Conservation (phyloP, 192 early-diverging fungal genomes). For the Gryganskiella cystojenkinii region DNA sequence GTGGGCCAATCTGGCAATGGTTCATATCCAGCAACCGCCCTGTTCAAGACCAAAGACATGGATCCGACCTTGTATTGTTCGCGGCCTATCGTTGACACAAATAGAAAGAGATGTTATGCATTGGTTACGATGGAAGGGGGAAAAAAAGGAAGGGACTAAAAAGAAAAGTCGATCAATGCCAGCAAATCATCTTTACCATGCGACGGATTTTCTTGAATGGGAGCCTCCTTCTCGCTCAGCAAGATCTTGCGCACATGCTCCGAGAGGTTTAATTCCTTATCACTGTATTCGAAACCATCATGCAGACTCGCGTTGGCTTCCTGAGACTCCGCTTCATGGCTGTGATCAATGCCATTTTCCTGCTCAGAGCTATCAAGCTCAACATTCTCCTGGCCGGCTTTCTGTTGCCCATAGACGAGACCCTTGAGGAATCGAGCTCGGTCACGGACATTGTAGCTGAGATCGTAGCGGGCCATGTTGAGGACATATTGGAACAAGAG, state of each 20-base stretch:
- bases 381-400: neutral
- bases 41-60: conserved; percentile 71
- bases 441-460: conserved; percentile 91
- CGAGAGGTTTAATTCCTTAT: conserved; percentile 51
- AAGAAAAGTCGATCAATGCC: too few species aligned
- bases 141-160: too few species aligned
- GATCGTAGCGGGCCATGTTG: conserved; percentile 91
- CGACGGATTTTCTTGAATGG: conserved; percentile 61
- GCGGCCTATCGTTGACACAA: conserved; percentile 35
- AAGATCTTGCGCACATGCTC: conserved; percentile 68
- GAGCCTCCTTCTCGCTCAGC: conserved; percentile 63
- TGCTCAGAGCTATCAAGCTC: conserved; percentile 14
- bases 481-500: conserved; percentile 80
- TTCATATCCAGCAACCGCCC: conserved; percentile 74
- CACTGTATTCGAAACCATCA: conserved; percentile 36
- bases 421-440: conserved; percentile 80
- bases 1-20: conserved; percentile 85
- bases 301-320: conserved; percentile 15
- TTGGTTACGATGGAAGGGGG: too few species aligned
- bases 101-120: neutral
- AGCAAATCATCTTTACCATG: conserved; percentile 42
- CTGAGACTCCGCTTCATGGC: neutral
- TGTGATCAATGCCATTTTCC: conserved; percentile 4
- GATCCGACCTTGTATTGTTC: conserved; percentile 72
- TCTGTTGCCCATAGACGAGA: conserved; percentile 53